Evolutionary conservation across 2,329 filamentous ascomycete species (phyloP).

Genomic region (Boeremia lycopersici): DNA sequence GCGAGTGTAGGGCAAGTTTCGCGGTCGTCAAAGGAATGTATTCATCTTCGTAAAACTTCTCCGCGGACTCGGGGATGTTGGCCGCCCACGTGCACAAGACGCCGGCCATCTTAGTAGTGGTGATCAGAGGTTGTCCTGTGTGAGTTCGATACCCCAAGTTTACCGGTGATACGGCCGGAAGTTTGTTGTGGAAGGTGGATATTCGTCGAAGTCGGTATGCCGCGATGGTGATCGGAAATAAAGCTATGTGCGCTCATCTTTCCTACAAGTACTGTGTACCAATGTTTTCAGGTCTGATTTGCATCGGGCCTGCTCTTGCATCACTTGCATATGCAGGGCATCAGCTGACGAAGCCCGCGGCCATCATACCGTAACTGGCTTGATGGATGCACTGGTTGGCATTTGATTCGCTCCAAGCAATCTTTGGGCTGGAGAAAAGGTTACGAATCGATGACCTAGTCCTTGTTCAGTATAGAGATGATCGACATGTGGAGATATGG

Average conservation of each 20-base stretch:
- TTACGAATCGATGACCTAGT: background rate
- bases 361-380: constrained; percentile 1
- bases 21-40: constrained; percentile 15
- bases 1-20: constrained; percentile 10
- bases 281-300: background rate
- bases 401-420: constrained; percentile 2
- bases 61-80: constrained; percentile 17
- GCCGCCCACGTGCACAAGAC: constrained; percentile 27
- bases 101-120: constrained; percentile 20
- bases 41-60: constrained; percentile 24
- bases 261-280: constrained; percentile 1
- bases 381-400: too few species aligned
- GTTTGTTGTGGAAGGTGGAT: background rate
- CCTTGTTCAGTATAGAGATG: background rate
- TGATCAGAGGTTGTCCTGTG: background rate
- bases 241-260: background rate
- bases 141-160: background rate
- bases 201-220: background rate
- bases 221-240: background rate
- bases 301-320: constrained; percentile 5
- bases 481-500: constrained; percentile 10
- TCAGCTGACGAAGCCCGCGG: constrained; percentile 2
- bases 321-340: constrained; percentile 4
- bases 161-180: background rate
- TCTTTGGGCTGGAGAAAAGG: background rate